Percentiles rank a stretch among this genome's conserved stretches.
Conservation (phyloP, 2,329 filamentous ascomycete genomes). For the Exserohilum turcica region DNA sequence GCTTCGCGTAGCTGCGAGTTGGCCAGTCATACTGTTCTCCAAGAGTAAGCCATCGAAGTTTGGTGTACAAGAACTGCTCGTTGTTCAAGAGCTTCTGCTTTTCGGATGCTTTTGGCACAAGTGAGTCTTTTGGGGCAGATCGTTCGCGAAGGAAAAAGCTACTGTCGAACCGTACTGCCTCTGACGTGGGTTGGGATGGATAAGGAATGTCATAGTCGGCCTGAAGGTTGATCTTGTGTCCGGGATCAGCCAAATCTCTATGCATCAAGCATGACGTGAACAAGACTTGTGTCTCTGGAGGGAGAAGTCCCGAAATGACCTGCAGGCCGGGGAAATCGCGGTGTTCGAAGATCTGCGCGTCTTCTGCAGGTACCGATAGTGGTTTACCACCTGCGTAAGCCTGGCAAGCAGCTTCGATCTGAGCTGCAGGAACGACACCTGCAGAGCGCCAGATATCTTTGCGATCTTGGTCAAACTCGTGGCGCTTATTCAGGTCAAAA, state of each 20-base stretch:
- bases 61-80: conserved; percentile 74
- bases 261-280: conserved; percentile 79
- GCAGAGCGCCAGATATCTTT: conserved; percentile 35
- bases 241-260: conserved; percentile 72
- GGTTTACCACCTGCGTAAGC: conserved; percentile 38
- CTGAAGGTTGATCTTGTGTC: conserved; percentile 86
- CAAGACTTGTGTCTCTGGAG: conserved; percentile 69
- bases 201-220: conserved; percentile 77
- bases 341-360: conserved; percentile 44
- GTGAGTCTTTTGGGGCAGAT: conserved; percentile 27
- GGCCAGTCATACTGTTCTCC: conserved; percentile 98
- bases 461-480: conserved; percentile 42
- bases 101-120: conserved; percentile 67
- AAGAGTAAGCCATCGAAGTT: conserved; percentile 90
- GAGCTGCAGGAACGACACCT: conserved; percentile 34
- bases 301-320: conserved; percentile 75
- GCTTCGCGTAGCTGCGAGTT: conserved; percentile 75
- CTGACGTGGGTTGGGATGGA: conserved; percentile 45
- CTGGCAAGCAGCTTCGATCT: conserved; percentile 38
- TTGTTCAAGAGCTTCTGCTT: conserved; percentile 76
- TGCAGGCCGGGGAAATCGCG: conserved; percentile 63
- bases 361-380: conserved; percentile 24
- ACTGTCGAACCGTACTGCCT: conserved; percentile 30
- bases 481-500: conserved; percentile 44
- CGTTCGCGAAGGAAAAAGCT: conserved; percentile 44